Conservation (phyloP, 2,329 filamentous ascomycete genomes). For the Daldinia sp. region DNA sequence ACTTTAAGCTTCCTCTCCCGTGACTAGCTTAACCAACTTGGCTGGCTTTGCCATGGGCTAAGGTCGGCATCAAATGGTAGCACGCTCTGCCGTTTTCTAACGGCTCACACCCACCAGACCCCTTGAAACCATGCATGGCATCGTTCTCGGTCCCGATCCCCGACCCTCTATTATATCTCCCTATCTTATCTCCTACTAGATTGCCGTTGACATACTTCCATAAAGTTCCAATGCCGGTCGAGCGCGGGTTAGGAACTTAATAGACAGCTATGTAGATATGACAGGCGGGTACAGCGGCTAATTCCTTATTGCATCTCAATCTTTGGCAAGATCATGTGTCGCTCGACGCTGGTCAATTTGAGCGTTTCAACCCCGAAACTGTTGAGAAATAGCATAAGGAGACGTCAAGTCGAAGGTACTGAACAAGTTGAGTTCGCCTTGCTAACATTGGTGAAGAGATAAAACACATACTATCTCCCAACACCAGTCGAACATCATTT, state of each 20-base stretch:
- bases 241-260: neutral
- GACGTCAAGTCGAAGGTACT: neutral
- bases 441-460: constrained; percentile 9
- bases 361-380: neutral
- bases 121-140: constrained; percentile 30
- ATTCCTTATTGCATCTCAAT: neutral
- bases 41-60: neutral
- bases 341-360: neutral
- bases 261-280: neutral
- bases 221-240: neutral
- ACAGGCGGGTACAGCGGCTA: neutral
- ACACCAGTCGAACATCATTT: neutral
- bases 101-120: constrained; percentile 3
- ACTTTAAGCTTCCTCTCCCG: neutral
- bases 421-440: neutral
- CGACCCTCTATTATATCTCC: constrained; percentile 12
- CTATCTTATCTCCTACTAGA: constrained; percentile 9
- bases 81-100: neutral
- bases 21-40: neutral
- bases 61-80: constrained; percentile 1
- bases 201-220: neutral
- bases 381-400: neutral
- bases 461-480: constrained; percentile 23
- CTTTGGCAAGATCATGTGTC: neutral
- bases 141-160: constrained; percentile 29